phyloP scores from a whole-genome alignment of 148 eudicot genomes.

The Rhododendron griersonianum region DNA sequence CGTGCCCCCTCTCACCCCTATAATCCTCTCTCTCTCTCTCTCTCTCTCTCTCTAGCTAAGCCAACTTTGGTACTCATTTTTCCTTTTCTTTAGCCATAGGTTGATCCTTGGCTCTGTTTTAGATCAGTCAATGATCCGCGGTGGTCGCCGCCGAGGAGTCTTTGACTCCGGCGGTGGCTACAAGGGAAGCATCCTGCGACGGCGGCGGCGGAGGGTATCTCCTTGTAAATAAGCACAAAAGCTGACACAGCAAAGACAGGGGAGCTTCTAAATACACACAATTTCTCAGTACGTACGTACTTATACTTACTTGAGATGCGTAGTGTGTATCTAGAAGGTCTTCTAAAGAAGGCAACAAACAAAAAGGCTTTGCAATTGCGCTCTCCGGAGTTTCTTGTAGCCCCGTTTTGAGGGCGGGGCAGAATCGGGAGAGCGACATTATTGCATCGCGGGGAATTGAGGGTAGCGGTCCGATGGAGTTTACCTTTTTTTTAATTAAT shows the following conservation, averaged over 20 bases:
- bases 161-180: conserved; percentile 4
- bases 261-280: conserved; percentile 4
- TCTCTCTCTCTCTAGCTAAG: background rate
- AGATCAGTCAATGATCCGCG: conserved; percentile 4
- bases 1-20: conserved; percentile 20
- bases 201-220: conserved; percentile 16
- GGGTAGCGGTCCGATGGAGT: conserved; percentile 85
- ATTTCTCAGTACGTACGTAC: background rate
- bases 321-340: conserved; percentile 2
- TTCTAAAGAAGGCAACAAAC: background rate
- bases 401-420: conserved; percentile 15
- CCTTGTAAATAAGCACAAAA: conserved; percentile 14
- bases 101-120: background rate
- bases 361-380: conserved; percentile 60
- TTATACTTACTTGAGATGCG: background rate
- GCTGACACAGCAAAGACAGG: background rate
- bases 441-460: conserved; percentile 96
- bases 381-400: conserved; percentile 55
- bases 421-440: conserved; percentile 61
- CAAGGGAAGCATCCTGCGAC: conserved; percentile 13
- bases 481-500: conserved; percentile 5
- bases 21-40: conserved; percentile 1
- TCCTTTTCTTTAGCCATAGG: background rate
- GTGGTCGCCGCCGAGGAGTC: conserved; percentile 9
- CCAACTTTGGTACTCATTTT: background rate